Percentiles rank a stretch among this genome's conserved stretches.
phyloP scores from a whole-genome alignment of 2,329 filamentous ascomycete genomes.

The Didymella segeticola region DNA sequence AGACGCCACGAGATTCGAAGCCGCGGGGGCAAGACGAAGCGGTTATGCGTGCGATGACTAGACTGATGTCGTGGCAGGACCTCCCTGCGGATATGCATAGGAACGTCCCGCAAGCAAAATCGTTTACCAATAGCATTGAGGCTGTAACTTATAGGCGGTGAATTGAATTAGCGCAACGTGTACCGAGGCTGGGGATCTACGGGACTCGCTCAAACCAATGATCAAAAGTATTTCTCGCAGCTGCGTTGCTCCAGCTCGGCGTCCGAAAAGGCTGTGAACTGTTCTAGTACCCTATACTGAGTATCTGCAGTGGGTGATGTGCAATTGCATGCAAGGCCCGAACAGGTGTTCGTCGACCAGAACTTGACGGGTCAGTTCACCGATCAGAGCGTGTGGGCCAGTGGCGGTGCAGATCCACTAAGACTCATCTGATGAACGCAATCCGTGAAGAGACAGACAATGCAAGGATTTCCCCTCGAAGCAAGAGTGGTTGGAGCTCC shows the following conservation, averaged over 20 bases:
- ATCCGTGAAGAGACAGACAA: background rate
- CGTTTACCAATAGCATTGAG: slow-evolving; percentile 6
- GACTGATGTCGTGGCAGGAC: slow-evolving; percentile 11
- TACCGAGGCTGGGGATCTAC: background rate
- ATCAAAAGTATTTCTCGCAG: background rate
- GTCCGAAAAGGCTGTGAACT: background rate
- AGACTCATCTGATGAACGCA: background rate
- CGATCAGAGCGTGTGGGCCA: slow-evolving; percentile 3
- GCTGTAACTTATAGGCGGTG: slow-evolving; percentile 6
- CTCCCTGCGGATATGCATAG: slow-evolving; percentile 13
- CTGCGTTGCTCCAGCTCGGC: background rate
- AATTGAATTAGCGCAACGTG: background rate
- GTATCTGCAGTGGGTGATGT: background rate
- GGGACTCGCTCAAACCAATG: background rate
- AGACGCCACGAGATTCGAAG: slow-evolving; percentile 14
- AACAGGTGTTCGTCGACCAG: slow-evolving; percentile 13
- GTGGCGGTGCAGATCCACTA: slow-evolving; percentile 9
- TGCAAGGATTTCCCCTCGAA: no score
- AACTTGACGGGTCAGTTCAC: slow-evolving; percentile 13
- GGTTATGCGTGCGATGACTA: slow-evolving; percentile 1
- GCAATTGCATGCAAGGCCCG: slow-evolving; percentile 3
- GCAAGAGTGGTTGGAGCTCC: background rate
- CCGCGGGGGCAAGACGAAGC: background rate
- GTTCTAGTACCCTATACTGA: background rate
- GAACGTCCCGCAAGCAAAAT: background rate